A percentile compares a stretch with the other conserved stretches of the same genome.
Conservation (phyloP, 148 eudicot species). For the Camellia granthamiana region DNA sequence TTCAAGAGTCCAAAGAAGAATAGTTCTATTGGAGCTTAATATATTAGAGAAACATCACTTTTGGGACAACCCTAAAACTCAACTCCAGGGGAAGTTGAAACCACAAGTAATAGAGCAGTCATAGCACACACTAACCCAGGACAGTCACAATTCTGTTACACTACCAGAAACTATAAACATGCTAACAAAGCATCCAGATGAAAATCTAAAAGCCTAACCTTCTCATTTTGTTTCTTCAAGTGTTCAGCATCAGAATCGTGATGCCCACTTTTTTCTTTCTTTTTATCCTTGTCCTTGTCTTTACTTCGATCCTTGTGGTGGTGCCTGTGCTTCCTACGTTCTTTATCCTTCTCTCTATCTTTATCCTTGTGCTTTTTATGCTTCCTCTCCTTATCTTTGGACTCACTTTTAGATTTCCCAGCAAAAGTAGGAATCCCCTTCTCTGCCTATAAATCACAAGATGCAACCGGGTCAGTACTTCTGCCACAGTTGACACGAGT, state of each 20-base stretch:
- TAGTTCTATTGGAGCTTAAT: not conserved
- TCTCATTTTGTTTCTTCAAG: slow-evolving; percentile 80
- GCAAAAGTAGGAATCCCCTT: slow-evolving; percentile 81
- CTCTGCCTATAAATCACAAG: slow-evolving; percentile 52
- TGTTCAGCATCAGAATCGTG: slow-evolving; percentile 73
- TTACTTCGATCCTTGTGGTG: slow-evolving; percentile 92
- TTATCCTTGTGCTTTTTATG: slow-evolving; percentile 83
- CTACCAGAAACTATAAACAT: not conserved
- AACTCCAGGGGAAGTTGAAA: not conserved
- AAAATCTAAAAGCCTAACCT: slow-evolving; percentile 45
- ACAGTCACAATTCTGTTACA: not conserved
- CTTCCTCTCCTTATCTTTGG: slow-evolving; percentile 86
- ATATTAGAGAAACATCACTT: not conserved
- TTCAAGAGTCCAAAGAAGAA: not conserved
- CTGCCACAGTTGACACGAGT: not conserved
- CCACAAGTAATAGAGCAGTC: not conserved
- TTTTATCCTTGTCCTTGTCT: slow-evolving; percentile 87
- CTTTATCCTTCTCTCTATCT: slow-evolving; percentile 88
- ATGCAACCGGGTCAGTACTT: slow-evolving; percentile 14
- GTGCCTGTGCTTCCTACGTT: slow-evolving; percentile 93
- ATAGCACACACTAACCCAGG: not conserved
- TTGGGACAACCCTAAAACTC: slow-evolving; percentile 10
- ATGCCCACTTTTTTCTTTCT: slow-evolving; percentile 73
- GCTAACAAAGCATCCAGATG: slow-evolving; percentile 4
- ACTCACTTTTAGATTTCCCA: slow-evolving; percentile 74